Conservation (phyloP, 805 yeast genomes). For the Wickerhamomyces canadensis region DNA sequence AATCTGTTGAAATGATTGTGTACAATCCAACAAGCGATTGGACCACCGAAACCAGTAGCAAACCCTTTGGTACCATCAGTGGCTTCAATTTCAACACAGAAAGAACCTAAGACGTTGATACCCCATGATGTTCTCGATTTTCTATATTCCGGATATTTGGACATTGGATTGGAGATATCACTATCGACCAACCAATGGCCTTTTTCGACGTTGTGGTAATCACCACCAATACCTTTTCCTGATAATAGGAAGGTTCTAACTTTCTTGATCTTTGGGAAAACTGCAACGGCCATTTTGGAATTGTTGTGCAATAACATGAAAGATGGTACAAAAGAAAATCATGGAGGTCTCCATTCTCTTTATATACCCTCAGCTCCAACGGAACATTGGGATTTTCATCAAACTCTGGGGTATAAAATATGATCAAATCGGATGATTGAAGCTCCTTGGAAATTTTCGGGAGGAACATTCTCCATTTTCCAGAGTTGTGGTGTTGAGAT, state of each 20-base stretch:
- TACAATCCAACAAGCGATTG: conserved; percentile 43
- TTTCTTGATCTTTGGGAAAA: conserved; percentile 39
- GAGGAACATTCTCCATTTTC: too few species aligned
- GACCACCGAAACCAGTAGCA: conserved; percentile 51
- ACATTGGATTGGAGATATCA: conserved; percentile 44
- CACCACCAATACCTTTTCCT: conserved; percentile 46
- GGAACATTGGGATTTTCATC: too few species aligned
- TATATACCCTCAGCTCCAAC: too few species aligned
- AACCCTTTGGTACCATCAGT: conserved; percentile 44
- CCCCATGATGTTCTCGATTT: conserved; percentile 44
- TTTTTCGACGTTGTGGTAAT: conserved; percentile 41
- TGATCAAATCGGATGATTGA: too few species aligned
- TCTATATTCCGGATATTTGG: conserved; percentile 40
- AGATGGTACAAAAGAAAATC: not conserved
- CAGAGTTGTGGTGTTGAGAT: too few species aligned
- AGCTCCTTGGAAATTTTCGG: too few species aligned
- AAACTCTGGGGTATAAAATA: not conserved
- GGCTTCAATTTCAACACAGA: conserved; percentile 43
- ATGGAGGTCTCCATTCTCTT: too few species aligned
- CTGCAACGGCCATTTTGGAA: conserved; percentile 20
- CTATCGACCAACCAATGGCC: conserved; percentile 48
- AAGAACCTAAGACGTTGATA: conserved; percentile 44
- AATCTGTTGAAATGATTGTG: conserved; percentile 42
- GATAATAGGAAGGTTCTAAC: conserved; percentile 37
- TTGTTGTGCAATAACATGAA: not conserved